phyloP scores from a whole-genome alignment of 805 yeast genomes.

The Cyberlindnera xishuangbannaensis region DNA sequence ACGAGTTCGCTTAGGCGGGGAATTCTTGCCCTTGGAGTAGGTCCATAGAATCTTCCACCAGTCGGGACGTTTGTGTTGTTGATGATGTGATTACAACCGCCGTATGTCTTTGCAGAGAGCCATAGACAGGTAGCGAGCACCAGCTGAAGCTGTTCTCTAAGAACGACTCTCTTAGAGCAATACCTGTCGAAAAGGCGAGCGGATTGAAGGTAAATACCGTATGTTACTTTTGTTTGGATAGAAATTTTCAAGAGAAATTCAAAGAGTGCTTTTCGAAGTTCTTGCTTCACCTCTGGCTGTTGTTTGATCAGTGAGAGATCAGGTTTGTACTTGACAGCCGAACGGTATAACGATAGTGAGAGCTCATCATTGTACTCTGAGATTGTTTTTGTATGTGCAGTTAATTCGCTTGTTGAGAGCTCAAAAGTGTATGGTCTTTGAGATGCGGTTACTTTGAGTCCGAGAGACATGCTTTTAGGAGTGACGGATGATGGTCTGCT shows the following conservation, averaged over 20 bases:
- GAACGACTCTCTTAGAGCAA: constrained; percentile 80
- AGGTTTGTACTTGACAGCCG: constrained; percentile 39
- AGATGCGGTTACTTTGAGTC: constrained; percentile 34
- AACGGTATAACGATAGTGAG: constrained; percentile 32
- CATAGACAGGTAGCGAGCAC: constrained; percentile 90
- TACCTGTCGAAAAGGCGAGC: constrained; percentile 83
- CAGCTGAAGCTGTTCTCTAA: constrained; percentile 81
- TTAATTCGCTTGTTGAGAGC: constrained; percentile 44
- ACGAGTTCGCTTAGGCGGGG: constrained; percentile 71
- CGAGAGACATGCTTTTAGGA: constrained; percentile 18
- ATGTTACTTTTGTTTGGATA: constrained; percentile 55
- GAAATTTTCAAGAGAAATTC: constrained; percentile 76
- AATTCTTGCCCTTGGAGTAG: constrained; percentile 68
- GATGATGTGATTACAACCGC: constrained; percentile 65
- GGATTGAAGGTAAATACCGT: constrained; percentile 62
- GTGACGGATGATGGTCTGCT: not conserved
- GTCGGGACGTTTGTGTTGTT: constrained; percentile 41
- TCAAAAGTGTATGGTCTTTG: constrained; percentile 47
- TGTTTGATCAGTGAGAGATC: constrained; percentile 63
- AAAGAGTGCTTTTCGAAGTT: constrained; percentile 66
- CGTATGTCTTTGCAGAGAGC: constrained; percentile 84
- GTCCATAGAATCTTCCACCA: constrained; percentile 60
- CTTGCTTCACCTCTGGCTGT: constrained; percentile 82
- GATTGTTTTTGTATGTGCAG: constrained; percentile 38
- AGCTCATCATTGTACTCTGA: constrained; percentile 52